Base-by-base conservation (phyloP, 2,329 filamentous ascomycete genomes). In the Colletotrichum orbiculare region DNA sequence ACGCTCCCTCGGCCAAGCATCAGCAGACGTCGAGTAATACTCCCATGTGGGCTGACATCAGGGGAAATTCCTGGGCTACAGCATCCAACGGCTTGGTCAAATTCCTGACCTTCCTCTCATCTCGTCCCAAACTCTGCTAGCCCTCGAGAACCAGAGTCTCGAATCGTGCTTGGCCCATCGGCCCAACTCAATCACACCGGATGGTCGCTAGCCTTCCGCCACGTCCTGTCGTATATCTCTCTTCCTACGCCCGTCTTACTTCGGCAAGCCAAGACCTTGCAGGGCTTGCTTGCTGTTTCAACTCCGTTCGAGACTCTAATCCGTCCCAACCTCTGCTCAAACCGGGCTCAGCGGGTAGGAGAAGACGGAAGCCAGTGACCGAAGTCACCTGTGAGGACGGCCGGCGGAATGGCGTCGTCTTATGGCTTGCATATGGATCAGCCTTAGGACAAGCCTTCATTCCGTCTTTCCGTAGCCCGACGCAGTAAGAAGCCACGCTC, bases 241-340 rank as follows among this genome's bases (percentile, higher is more conserved):
- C 38, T 48, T 15, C 25, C 25, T 25, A 25, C 25, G n/a, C 17
- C 38, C 35, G 34, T 34, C 52, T 52, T 42, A 13, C 42, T 62
- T 57, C 46, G 59, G 63, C 47, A 57, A 66, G 13, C 53, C 47
- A 63, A 57, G 63, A 39, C 53, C 59, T 63, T 37, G 48, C 63
- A 63, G 58, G 58, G 47, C 58, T 57, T 63, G 33, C 42, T 42
- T 39, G 42, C 15, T 42, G 58, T 66, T 66, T 66, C 58, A 63
- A 55, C 41, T 53, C 57, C 42, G 47, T 33, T 63, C 42, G 13
- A 15, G 46, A 41, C 46, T 52, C 39, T 41, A 47, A 59, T 56
- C 12, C 58, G 25, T 43, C 59, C 42, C 55, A 58, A 39, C 35
- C 35, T 42, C 52, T 25, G 39, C 58, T 38, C 42, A 53, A 61